These are phyloP conservation scores for Corinectria fuckeliana DNA, from an alignment of 2,329 filamentous ascomycete genomes.

Conservation along the genomic window DNA sequence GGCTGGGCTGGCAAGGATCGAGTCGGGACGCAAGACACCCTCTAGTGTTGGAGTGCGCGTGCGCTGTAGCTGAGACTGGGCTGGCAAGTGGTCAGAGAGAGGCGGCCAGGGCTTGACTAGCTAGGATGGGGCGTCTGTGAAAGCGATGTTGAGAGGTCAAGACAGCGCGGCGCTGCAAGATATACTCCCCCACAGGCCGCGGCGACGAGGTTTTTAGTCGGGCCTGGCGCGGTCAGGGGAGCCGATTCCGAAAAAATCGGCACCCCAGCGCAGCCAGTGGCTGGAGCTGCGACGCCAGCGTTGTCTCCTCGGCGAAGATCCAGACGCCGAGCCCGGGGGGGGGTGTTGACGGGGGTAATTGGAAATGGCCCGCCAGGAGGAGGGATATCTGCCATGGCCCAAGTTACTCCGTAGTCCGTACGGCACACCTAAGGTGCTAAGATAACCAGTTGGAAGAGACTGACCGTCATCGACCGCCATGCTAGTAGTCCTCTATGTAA, in stretches of 20 bases:
- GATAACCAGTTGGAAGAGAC: slow-evolving; percentile 4
- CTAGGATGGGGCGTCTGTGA: slow-evolving; percentile 34
- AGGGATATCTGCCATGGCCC: slow-evolving; percentile 7
- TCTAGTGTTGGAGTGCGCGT: slow-evolving; percentile 22
- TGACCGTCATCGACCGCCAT: background rate
- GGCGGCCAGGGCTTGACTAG: slow-evolving; percentile 33
- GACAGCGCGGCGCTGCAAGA: slow-evolving; percentile 36
- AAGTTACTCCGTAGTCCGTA: no score
- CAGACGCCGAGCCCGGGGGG: slow-evolving; percentile 10
- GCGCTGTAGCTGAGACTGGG: slow-evolving; percentile 24
- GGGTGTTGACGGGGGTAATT: background rate
- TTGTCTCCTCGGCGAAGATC: slow-evolving; percentile 12
- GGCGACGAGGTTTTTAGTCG: slow-evolving; percentile 27
- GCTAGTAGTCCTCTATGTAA: background rate
- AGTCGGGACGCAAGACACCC: slow-evolving; percentile 28
- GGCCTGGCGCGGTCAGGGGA: slow-evolving; percentile 21
- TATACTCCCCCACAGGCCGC: slow-evolving; percentile 30
- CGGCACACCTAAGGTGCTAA: no score
- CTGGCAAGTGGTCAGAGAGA: slow-evolving; percentile 30
- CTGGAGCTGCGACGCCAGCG: slow-evolving; percentile 15
- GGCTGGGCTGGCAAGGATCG: slow-evolving; percentile 29
- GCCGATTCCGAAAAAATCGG: slow-evolving; percentile 28
- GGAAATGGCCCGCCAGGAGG: slow-evolving; percentile 11
- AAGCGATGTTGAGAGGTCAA: slow-evolving; percentile 30
- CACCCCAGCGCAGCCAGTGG: slow-evolving; percentile 23